Conservation (phyloP, 768 basidiomycete species). For the Tricholoma terreum region DNA sequence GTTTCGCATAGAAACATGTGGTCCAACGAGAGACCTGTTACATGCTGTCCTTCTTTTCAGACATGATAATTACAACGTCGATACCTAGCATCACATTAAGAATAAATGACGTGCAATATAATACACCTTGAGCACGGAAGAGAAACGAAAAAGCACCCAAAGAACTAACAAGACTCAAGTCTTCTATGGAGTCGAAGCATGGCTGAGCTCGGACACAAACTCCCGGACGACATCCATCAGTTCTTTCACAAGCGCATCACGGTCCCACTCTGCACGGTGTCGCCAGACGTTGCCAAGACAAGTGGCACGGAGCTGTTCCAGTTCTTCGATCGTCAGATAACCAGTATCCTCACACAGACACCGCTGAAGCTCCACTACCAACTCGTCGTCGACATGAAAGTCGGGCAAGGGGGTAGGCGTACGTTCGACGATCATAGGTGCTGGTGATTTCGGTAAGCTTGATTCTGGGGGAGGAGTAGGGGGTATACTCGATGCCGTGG, state of each 20-base stretch:
- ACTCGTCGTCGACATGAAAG: conserved; percentile 60
- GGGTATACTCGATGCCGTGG: conserved; percentile 9
- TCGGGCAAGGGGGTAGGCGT: conserved; percentile 73
- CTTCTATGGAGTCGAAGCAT: not conserved
- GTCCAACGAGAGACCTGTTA: too few species aligned
- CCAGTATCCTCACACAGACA: conserved; percentile 54
- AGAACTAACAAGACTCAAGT: not conserved
- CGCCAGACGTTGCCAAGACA: conserved; percentile 83
- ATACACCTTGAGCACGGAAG: not conserved
- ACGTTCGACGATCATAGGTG: conserved; percentile 53
- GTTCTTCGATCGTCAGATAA: conserved; percentile 74
- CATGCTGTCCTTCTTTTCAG: too few species aligned
- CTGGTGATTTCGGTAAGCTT: conserved; percentile 19
- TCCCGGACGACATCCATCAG: conserved; percentile 53
- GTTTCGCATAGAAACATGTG: too few species aligned
- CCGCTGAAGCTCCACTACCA: conserved; percentile 46
- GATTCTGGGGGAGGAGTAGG: conserved; percentile 13
- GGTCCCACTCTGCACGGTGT: conserved; percentile 79
- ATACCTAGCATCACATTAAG: not conserved
- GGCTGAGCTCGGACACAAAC: conserved; percentile 63
- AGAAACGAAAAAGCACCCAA: not conserved
- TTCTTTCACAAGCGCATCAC: conserved; percentile 60
- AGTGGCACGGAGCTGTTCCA: conserved; percentile 90
- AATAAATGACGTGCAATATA: not conserved
- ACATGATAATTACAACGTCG: too few species aligned